Conservation (phyloP, 2,329 filamentous ascomycete species). For the Periconia sp. region DNA sequence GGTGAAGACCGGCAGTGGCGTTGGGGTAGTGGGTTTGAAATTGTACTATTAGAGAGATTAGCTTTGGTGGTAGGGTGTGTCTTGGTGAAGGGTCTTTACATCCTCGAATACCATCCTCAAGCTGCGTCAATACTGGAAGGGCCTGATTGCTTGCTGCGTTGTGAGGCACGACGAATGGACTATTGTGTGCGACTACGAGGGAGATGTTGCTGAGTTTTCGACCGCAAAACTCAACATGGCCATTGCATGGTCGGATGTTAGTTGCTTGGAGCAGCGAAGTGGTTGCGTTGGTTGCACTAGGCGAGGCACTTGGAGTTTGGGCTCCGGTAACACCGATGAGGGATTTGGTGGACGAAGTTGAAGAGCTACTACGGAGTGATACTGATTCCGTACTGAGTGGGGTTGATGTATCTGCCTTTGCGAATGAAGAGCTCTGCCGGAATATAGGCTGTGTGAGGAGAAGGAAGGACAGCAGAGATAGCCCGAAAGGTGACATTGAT, state of each 20-base stretch:
- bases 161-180: conserved; percentile 34
- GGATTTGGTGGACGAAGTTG: conserved; percentile 13
- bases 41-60: conserved; percentile 55
- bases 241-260: conserved; percentile 43
- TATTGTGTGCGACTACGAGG: conserved; percentile 46
- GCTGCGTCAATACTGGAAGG: conserved; percentile 33
- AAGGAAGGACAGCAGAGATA: background rate
- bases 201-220: conserved; percentile 43
- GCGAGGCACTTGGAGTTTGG: conserved; percentile 12
- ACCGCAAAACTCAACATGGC: conserved; percentile 41
- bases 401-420: background rate
- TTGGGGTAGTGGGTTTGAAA: conserved; percentile 65
- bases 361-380: conserved; percentile 11
- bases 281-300: conserved; percentile 13
- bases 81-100: conserved; percentile 21
- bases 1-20: conserved; percentile 62
- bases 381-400: conserved; percentile 8
- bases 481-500: background rate
- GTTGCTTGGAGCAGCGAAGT: conserved; percentile 19
- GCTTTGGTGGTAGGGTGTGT: background rate
- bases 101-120: conserved; percentile 44
- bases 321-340: conserved; percentile 27
- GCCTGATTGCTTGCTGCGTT: conserved; percentile 44
- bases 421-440: background rate
- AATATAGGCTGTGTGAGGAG: background rate